Conservation (phyloP, 2,329 filamentous ascomycete species). For the Bertia moriformis region DNA sequence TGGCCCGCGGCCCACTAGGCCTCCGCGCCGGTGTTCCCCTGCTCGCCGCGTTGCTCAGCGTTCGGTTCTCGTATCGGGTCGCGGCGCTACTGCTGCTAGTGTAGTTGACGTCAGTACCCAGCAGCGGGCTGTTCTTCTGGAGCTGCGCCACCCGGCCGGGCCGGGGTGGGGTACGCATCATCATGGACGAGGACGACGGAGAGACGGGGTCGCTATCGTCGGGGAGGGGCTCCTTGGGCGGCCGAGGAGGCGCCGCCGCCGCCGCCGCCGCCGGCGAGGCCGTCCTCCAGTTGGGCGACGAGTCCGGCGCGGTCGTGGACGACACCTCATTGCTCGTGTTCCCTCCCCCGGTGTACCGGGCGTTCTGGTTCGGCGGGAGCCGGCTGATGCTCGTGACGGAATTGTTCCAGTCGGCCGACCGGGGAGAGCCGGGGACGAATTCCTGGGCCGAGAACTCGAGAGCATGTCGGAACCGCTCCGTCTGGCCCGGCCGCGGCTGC, state of each 20-base stretch:
- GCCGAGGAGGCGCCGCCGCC: slow-evolving; percentile 34
- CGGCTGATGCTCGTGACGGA: slow-evolving; percentile 44
- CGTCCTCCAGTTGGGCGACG: slow-evolving; percentile 26
- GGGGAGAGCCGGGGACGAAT: slow-evolving; percentile 44
- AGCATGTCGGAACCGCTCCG: slow-evolving; percentile 58
- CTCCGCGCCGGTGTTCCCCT: slow-evolving; percentile 30
- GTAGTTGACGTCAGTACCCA: slow-evolving; percentile 24
- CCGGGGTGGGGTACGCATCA: slow-evolving; percentile 38
- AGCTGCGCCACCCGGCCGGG: slow-evolving; percentile 38
- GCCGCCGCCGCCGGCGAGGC: slow-evolving; percentile 27
- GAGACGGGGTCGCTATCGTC: slow-evolving; percentile 27
- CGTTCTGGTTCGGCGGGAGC: slow-evolving; percentile 24
- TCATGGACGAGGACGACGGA: slow-evolving; percentile 15
- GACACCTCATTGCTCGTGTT: slow-evolving; percentile 26
- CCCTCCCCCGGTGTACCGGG: too few species aligned
- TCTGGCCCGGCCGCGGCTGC: slow-evolving; percentile 61
- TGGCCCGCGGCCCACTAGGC: slow-evolving; percentile 43
- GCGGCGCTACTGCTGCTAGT: slow-evolving; percentile 36
- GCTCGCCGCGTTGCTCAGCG: slow-evolving; percentile 35
- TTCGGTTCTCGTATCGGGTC: slow-evolving; percentile 41
- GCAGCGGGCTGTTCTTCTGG: slow-evolving; percentile 30
- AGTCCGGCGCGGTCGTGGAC: too few species aligned
- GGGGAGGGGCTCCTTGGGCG: slow-evolving; percentile 55
- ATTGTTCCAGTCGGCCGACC: slow-evolving; percentile 46
- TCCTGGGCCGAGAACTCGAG: slow-evolving; percentile 61